Conservation (phyloP, 805 yeast genomes). For the Clavispora asparagi region DNA sequence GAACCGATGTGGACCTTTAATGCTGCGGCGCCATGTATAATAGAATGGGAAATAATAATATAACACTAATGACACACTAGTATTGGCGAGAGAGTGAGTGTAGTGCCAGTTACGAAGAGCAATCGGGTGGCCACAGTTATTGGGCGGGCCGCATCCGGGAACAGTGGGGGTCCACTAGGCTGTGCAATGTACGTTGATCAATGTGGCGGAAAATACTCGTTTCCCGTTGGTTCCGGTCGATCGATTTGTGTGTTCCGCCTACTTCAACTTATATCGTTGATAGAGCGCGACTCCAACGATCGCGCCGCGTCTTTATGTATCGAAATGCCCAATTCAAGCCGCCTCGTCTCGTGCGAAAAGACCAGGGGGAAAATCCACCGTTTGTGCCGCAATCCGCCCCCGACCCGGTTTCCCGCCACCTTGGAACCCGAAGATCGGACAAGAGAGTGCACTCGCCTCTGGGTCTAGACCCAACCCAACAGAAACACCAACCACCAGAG, state of each 20-base stretch:
- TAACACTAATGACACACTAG: neutral
- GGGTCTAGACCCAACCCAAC: neutral
- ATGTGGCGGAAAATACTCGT: no score
- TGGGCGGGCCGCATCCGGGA: no score
- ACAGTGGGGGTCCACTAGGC: no score
- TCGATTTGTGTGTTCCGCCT: no score
- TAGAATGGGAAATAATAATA: neutral
- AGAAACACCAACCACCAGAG: no score
- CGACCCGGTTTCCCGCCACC: neutral
- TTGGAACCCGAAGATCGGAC: neutral
- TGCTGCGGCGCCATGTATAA: neutral
- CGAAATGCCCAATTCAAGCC: constrained; percentile 50
- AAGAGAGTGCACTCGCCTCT: neutral
- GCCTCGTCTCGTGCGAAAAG: constrained; percentile 27
- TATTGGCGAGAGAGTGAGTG: no score
- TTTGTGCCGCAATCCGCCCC: neutral
- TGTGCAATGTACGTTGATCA: no score
- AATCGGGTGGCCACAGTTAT: no score
- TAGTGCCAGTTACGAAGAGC: no score
- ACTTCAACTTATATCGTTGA: no score
- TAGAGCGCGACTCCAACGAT: neutral
- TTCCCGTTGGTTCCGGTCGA: no score
- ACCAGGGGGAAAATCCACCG: neutral
- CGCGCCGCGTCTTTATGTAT: constrained; percentile 12
- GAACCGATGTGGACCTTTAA: constrained; percentile 11